Evolutionary conservation across 2,329 filamentous ascomycete species (phyloP), one percentile per base, ranked within the genome.

Genomic region (Periglandula ipomoeae): DNA sequence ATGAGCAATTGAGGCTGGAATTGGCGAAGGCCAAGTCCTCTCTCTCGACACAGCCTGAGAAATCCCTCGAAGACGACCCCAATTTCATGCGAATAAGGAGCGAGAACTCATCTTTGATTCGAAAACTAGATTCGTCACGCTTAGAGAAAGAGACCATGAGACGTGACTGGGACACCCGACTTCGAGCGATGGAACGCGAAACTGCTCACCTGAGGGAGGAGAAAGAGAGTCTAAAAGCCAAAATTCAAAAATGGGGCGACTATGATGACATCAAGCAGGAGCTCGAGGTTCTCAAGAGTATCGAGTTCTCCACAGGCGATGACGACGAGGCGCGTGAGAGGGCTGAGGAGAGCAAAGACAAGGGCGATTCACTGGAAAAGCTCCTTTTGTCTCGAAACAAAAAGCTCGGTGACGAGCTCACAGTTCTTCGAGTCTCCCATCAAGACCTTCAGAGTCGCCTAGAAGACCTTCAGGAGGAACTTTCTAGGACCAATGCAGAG

Each of bases 231-330:
- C 72, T 97, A 49, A 87, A 85, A 61, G 72, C 75, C 34, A 95
- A 93, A 68, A 79, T 97, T 3, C 82, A 89, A 54, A 94, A 87
- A 63, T 94, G 88, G 82, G 81, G 81, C 56, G 93, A 98, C 64
- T 98, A 98, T 63, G 90, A 97, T 30, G 91, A 97, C 51, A 81
- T 98, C 43, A 96, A 93, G 68, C 87, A 94, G 55, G 94, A 98
- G 66, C 76, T 98, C 3, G 91, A 97, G 60, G 90, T 97, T 52
- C 79, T 98, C 52, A 95, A 95, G 78, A 95, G 91, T 56, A 96
- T 98, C 58, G 93, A 98, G 64, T 95, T 98, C 59, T 87, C 91
- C 2, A 91, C 88, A 0, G 90, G 88, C 7, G 87, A 91, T 53
- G 89, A 94, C 52, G 87, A 90, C 42, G 82, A 85, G 2, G 70